Percentiles rank a stretch among this genome's conserved stretches.
These are phyloP conservation scores for Waltergamsia citrina DNA, from an alignment of 2,329 filamentous ascomycete species.

Conservation along the genomic window DNA sequence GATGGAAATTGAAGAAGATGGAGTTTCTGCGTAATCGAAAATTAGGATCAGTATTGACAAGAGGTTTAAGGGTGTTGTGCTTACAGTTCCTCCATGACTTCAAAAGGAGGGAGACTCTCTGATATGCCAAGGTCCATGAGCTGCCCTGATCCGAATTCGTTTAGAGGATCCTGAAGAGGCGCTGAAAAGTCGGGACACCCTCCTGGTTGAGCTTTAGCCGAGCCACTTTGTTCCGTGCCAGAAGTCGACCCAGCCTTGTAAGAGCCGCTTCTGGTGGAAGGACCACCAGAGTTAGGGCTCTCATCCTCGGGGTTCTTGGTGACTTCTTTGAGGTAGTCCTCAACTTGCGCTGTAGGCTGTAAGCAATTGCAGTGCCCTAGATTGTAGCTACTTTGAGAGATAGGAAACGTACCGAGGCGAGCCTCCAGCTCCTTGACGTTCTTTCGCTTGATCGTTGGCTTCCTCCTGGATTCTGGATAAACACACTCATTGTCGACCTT, in stretches of 20 bases:
- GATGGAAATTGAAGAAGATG: constrained; percentile 67
- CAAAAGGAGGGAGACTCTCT: constrained; percentile 68
- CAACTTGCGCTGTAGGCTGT: constrained; percentile 68
- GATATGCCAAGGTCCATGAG: constrained; percentile 74
- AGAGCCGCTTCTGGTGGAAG: constrained; percentile 7
- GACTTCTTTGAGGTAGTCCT: constrained; percentile 65
- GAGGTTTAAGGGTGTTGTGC: constrained; percentile 12
- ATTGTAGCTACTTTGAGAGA: no score
- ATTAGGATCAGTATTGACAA: not conserved
- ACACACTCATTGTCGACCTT: constrained; percentile 68
- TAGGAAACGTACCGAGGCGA: constrained; percentile 55
- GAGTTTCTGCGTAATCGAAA: constrained; percentile 44
- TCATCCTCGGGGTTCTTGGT: constrained; percentile 24
- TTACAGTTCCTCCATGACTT: constrained; percentile 77
- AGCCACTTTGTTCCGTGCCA: constrained; percentile 1
- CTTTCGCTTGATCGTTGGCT: constrained; percentile 77
- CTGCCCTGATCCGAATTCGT: no score
- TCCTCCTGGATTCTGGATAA: constrained; percentile 83
- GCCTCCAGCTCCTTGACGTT: constrained; percentile 90
- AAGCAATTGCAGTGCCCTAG: no score
- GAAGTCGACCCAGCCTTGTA: constrained; percentile 1
- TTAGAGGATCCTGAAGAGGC: no score
- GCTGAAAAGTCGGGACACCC: no score
- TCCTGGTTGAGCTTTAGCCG: no score
- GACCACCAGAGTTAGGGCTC: constrained; percentile 9